These are phyloP conservation scores for Hymenoscyphus occultus DNA, from an alignment of 2,329 filamentous ascomycete genomes.

Conservation along the genomic window DNA sequence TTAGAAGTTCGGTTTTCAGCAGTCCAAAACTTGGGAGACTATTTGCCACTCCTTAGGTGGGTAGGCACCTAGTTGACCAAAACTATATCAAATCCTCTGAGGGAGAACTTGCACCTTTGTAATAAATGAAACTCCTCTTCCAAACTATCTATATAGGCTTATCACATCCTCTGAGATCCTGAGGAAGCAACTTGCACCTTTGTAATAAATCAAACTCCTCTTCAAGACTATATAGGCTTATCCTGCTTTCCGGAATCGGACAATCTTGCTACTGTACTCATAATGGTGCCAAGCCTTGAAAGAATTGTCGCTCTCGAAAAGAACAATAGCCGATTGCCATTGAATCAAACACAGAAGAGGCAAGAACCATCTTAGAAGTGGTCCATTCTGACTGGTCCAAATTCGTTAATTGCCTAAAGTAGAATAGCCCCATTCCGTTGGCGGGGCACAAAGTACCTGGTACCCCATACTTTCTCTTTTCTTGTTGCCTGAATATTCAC, in stretches of 20 bases:
- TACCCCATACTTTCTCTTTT: not conserved
- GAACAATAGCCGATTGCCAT: not conserved
- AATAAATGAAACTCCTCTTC: not conserved
- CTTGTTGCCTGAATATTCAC: not conserved
- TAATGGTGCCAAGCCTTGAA: not conserved
- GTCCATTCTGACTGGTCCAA: not conserved
- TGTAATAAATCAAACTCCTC: not conserved
- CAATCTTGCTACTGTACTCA: no score
- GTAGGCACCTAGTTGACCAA: not conserved
- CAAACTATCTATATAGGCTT: not conserved
- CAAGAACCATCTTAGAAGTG: not conserved
- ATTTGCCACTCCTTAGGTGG: not conserved
- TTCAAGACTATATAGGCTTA: not conserved
- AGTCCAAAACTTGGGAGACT: not conserved
- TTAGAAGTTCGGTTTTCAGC: not conserved
- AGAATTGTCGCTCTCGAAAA: not conserved
- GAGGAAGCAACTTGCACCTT: no score
- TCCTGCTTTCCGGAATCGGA: not conserved
- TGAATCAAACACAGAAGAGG: not conserved
- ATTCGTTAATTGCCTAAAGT: constrained; percentile 1
- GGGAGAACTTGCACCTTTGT: no score
- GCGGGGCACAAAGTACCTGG: not conserved
- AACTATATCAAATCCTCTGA: not conserved
- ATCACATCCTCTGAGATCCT: not conserved
- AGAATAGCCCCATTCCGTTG: not conserved